Percentiles rank a stretch among this genome's conserved stretches.
These are phyloP conservation scores for Kondoa malvinella DNA, from an alignment of 768 basidiomycete species.

Conservation along the genomic window DNA sequence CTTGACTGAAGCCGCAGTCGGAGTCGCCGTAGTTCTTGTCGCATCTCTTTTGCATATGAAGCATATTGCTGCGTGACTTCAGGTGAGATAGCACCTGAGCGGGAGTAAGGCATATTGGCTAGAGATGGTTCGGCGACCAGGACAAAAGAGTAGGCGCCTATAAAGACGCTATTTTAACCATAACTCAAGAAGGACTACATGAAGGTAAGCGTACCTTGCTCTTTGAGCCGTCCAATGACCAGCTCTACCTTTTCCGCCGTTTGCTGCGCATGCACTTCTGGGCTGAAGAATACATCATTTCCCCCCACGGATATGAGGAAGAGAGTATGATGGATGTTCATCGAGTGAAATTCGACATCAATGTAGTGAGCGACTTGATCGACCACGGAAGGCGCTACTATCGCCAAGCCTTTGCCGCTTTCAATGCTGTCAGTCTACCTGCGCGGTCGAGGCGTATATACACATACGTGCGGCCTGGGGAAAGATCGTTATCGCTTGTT, in stretches of 20 bases:
- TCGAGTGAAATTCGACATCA: not conserved
- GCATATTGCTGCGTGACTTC: not conserved
- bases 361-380: not conserved
- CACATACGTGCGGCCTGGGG: not conserved
- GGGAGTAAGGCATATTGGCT: not conserved
- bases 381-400: not conserved
- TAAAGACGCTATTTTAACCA: not conserved
- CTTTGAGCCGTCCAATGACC: not conserved
- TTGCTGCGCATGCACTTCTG: conserved; percentile 2
- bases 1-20: not conserved
- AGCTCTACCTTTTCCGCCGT: conserved; percentile 6
- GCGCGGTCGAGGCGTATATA: not conserved
- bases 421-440: not conserved
- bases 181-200: no score
- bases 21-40: not conserved
- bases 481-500: conserved; percentile 3
- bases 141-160: not conserved
- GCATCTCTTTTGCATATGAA: not conserved
- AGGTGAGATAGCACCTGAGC: not conserved
- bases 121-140: conserved; percentile 1
- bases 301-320: not conserved
- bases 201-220: not conserved
- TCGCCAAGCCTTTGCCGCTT: not conserved
- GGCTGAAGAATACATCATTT: conserved; percentile 7
- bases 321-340: not conserved